Evolutionary conservation across 148 eudicot species (phyloP), one percentile per base, ranked within the genome.

Genomic region (Chenopodium album): DNA sequence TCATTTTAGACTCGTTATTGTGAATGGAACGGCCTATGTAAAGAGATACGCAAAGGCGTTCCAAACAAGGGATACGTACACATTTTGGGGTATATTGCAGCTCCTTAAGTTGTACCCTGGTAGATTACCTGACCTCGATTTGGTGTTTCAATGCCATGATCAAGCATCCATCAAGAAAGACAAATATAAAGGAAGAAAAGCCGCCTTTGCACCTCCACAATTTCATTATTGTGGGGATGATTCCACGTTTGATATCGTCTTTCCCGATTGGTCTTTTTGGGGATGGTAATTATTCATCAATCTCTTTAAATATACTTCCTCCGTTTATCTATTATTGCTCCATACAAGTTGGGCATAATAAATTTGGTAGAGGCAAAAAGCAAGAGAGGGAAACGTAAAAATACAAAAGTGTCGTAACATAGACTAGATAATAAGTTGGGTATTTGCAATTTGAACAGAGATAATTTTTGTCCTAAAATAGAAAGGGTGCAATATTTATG

Each of bases 251-350:
- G 94, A 92, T 50, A 89, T 92, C 50, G 89, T 85, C 16, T 92
- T 92, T 44, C 94, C 94, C 32, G 94, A 92, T 75, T 90, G 92
- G 94, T 92, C 94, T 4, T 92, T 92, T 68, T 92, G 94, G 94
- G 94, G 93, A 12, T 92, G 94, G 93, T 92, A n/a, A 32, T 67
- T 48, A 2, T 50, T 50, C 14, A 50, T 50, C 54, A 2, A 50
- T 50, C 16, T 2, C 9, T 50, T 11, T 41, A 6, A 41, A 41
- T 41, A 41, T 6, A 37, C 44, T 37, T 37, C 7, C 44, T 37
- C 8, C 0, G 44, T 37, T 37, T 37, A 0, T 37, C 5, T 37
- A 37, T 37, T 37, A 6, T 37, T 37, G 5, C 41, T 5, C 7
- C 7, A 37, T 37, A 37, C 7, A 6, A 37, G 1, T 6, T 37